Evolutionary conservation across 257 asterid species (phyloP), one percentile per base, ranked within the genome.

Genomic region (Avicennia marina): DNA sequence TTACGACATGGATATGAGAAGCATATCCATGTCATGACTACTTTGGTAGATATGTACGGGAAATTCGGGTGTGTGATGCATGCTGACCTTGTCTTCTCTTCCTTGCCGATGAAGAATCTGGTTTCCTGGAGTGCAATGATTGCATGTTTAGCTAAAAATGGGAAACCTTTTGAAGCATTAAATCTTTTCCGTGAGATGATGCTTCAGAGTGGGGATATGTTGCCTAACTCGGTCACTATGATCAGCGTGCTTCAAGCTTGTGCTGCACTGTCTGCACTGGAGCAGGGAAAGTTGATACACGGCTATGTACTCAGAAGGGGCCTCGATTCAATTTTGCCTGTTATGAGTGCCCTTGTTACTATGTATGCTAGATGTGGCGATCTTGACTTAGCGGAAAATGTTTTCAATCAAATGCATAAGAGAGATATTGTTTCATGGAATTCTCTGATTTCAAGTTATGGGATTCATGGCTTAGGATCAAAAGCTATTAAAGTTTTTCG

Each of bases 71-170:
- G 75, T 22, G 88, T 85, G 31, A 69, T 66, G 34, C 56, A 47
- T 71, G 95, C 98, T 0, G 56, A 60, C 16, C 63, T 40, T 12
- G 91, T 87, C 10, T 90, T 90, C 57, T 56, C 55, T 16, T 58
- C 65, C 26, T 85, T 90, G 95, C 77, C 83, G 0, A 74, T 62
- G 41, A 90, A 78, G 70, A 90, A 87, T 69, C 74, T 87, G 55
- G 97, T 90, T 53, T 86, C 97, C 53, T 90, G 97, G 97, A 90
- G 83, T 46, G 95, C 97, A 3, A 80, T 90, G 95, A 82, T 90
- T 18, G 82, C 90, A 0, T 90, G 97, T 38, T 84, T 74, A 15
- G 79, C 95, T 0, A 90, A 82, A 74, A 90, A 87, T 8, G 89
- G 78, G 15, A 80, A 56, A 75, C 77, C 96, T 4, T 70, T 71